Evolutionary conservation across 768 basidiomycete genomes (phyloP).

Genomic region (Russula sp.): DNA sequence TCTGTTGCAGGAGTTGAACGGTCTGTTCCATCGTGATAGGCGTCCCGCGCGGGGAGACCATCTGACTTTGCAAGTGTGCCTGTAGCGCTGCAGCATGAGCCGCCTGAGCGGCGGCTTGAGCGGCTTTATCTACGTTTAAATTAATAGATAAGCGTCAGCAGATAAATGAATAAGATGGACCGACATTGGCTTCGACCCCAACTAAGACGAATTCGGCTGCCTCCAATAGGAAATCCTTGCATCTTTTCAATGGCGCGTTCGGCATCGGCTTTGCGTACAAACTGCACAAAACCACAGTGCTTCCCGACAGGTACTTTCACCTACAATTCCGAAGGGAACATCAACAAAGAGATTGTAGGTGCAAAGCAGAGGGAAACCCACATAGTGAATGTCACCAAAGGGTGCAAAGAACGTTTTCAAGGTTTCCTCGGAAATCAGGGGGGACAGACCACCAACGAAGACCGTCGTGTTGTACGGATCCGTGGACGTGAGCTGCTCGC

Average conservation of each 20-base stretch:
- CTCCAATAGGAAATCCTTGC: conserved; percentile 94
- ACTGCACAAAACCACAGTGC: conserved; percentile 95
- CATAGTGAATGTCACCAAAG: conserved; percentile 93
- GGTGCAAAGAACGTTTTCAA: conserved; percentile 86
- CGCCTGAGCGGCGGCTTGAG: conserved; percentile 82
- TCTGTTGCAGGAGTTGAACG: conserved; percentile 56
- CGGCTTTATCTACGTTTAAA: conserved; percentile 68
- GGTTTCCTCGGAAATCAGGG: conserved; percentile 87
- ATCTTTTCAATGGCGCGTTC: conserved; percentile 93
- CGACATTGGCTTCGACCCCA: conserved; percentile 93
- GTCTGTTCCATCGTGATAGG: conserved; percentile 60
- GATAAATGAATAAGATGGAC: conserved; percentile 33
- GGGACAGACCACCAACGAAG: conserved; percentile 88
- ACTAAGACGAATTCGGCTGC: conserved; percentile 84
- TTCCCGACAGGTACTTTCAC: conserved; percentile 97
- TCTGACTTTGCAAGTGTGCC: conserved; percentile 40
- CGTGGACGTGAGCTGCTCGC: conserved; percentile 80
- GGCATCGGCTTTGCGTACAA: conserved; percentile 87
- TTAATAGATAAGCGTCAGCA: conserved; percentile 3
- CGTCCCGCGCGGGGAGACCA: conserved; percentile 22
- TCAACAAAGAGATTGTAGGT: conserved; percentile 19
- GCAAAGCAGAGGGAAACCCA: conserved; percentile 40
- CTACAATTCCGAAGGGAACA: conserved; percentile 39
- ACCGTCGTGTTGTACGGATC: conserved; percentile 97
- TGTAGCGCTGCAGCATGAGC: conserved; percentile 68